Base-by-base conservation (phyloP, 1,284 basidiomycete genomes). In the Fomitopsis palustris region DNA sequence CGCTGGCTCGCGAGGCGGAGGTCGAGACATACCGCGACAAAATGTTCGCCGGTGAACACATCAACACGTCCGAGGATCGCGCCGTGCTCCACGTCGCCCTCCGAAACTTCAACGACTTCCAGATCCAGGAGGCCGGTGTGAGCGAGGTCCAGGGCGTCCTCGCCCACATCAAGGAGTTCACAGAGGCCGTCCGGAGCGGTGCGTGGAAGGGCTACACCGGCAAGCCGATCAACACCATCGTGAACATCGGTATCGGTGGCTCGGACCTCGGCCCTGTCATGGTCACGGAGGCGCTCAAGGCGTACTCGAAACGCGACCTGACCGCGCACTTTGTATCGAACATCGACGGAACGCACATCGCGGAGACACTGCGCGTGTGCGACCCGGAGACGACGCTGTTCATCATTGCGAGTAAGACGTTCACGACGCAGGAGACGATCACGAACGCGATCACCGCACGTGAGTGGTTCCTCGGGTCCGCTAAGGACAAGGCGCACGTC, bases 381-480 rank as follows among this genome's bases (percentile, higher is more conserved):
- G 83, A 99, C 75, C 92, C 95, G 1, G 96, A 99, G 76, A 90
- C 89, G 17, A 98, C 96, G 3, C 80, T 99, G 61, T 98, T 98
- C 83, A 97, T 99, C 77, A 90, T 99, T 67, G 96, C 96, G 35
- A 91, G 87, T 75, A 99, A 99, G 85, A 99, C 97, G 0, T 99
- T 99, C 76, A 99, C 96, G 45, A 99, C 96, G 12, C 96, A 98
- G 78, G 97, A 99, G 81, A 99, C 96, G 42, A 98, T 98, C 78
- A 98, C 96, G 66, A 99, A 99, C 74, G 96, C 96, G 31, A 91
- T 93, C 74, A 91, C 87, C 54, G 96, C 96, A 12, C 87, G 93
- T 58, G 88, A 89, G 59, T 99, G 97, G 96, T 98, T 99, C 90
- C 82, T 99, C 60, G 72, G 79, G 49, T 76, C 80, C 7, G 95